Conservation (phyloP, 257 asterid genomes). For the Fraxinus quadrangulata region DNA sequence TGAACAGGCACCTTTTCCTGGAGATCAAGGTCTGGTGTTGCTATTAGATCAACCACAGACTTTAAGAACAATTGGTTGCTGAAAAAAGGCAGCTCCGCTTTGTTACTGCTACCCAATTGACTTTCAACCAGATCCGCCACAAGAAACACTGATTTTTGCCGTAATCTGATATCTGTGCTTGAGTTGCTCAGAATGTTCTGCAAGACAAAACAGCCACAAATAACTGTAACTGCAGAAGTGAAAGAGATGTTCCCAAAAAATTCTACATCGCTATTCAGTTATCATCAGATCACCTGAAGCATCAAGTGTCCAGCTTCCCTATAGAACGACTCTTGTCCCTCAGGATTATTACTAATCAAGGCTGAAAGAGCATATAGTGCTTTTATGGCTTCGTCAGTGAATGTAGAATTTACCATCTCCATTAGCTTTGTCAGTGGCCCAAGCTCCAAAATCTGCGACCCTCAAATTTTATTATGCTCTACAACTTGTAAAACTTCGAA, state of each 20-base stretch:
- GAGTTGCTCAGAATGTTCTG: constrained; percentile 76
- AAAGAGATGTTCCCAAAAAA: constrained; percentile 21
- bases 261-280: constrained; percentile 13
- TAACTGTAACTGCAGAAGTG: constrained; percentile 14
- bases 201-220: constrained; percentile 18
- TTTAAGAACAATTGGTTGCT: constrained; percentile 55
- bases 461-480: constrained; percentile 22
- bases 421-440: constrained; percentile 60
- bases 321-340: constrained; percentile 67
- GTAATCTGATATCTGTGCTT: constrained; percentile 64
- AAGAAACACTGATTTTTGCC: constrained; percentile 59
- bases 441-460: constrained; percentile 67
- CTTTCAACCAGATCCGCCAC: constrained; percentile 66
- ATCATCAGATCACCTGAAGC: constrained; percentile 69
- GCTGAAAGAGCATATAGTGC: constrained; percentile 84
- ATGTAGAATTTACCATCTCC: constrained; percentile 59
- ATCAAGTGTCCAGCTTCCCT: constrained; percentile 62
- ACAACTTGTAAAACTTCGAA: constrained; percentile 15
- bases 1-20: constrained; percentile 70
- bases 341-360: constrained; percentile 60
- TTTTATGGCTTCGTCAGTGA: constrained; percentile 72
- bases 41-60: constrained; percentile 64
- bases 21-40: constrained; percentile 71
- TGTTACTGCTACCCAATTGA: constrained; percentile 45
- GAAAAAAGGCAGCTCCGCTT: constrained; percentile 45